Base-by-base conservation (phyloP, 805 yeast genomes). In the Zygotorulaspora sp. region DNA sequence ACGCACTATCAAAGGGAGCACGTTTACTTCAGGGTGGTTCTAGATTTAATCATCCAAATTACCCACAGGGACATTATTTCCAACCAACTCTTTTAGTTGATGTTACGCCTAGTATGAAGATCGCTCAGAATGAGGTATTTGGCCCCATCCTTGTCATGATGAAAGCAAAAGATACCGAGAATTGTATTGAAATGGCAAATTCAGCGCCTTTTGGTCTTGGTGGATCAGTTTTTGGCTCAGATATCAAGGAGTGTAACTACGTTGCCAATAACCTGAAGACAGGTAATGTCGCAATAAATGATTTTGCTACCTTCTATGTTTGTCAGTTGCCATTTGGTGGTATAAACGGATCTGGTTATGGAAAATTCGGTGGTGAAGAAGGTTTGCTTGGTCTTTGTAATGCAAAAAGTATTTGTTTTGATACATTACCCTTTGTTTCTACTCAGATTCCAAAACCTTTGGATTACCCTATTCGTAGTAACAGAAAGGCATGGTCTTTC, bases 311-410 rank as follows among this genome's bases (percentile, higher is more conserved):
- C 0, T 92, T 79, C 57, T 87, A 89, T 55, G 86, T 92, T 23
- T 89, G 96, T 49, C 98, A 92, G 64, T 70, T 92, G 50, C 99
- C 99, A 21, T 92, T 92, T 65, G 99, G 99, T 38, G 99, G 99
- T 20, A 76, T 76, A 18, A 80, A 80, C 49, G 92, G 88, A 31
- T 83, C 95, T 5, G 99, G 99, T 0, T 92, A 88, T 57, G 98
- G 98, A 40, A 90, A 90, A 59, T 92, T 92, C 67, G 96, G 96
- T 15, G 99, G 99, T 32, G 95, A 83, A 58, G 99, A 92, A 68
- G 99, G 99, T 2, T 70, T 92, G 29, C 76, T 86, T 27, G 97
- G 96, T 0, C 68, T 92, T 30, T 90, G 97, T 60, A 72, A 79
- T 40, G 84, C 87, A 38, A 92, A 92, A 57, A 79, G 94, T 30